These are phyloP conservation scores for Firmiana major DNA, from an alignment of 345 rosid genomes.

Conservation along the genomic window DNA sequence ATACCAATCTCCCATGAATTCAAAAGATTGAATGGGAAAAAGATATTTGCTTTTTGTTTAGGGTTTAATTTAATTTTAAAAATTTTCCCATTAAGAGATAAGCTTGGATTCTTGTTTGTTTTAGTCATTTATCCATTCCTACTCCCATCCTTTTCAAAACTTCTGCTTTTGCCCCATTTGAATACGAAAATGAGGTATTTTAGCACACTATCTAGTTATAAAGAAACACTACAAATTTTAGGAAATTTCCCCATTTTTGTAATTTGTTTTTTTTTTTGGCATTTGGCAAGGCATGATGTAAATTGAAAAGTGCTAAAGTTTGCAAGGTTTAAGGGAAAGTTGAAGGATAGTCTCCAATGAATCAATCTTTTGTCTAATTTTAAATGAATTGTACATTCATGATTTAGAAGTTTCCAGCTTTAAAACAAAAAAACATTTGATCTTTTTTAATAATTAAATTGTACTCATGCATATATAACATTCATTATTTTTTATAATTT, in stretches of 20 bases:
- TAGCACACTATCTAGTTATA: neutral
- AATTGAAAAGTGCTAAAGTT: neutral
- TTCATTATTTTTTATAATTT: neutral
- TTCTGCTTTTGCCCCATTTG: constrained; percentile 9
- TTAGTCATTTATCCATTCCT: constrained; percentile 18
- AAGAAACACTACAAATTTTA: neutral
- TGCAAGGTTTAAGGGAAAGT: too few relatives aligned
- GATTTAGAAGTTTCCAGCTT: neutral
- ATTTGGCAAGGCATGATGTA: neutral
- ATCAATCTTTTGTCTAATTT: neutral
- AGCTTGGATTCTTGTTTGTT: constrained; percentile 25
- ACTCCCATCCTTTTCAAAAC: constrained; percentile 31
- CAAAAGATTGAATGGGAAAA: constrained; percentile 25
- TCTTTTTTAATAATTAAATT: neutral
- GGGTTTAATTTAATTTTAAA: neutral
- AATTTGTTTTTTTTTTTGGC: neutral
- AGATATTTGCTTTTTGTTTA: constrained; percentile 9
- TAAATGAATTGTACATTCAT: too few relatives aligned
- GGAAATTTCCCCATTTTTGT: neutral
- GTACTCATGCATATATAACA: neutral
- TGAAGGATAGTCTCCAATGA: neutral
- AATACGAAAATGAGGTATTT: neutral
- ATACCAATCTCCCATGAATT: constrained; percentile 24
- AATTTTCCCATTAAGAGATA: constrained; percentile 23
- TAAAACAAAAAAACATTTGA: neutral